phyloP scores from a whole-genome alignment of 768 basidiomycete genomes.

The Trametes maxima region DNA sequence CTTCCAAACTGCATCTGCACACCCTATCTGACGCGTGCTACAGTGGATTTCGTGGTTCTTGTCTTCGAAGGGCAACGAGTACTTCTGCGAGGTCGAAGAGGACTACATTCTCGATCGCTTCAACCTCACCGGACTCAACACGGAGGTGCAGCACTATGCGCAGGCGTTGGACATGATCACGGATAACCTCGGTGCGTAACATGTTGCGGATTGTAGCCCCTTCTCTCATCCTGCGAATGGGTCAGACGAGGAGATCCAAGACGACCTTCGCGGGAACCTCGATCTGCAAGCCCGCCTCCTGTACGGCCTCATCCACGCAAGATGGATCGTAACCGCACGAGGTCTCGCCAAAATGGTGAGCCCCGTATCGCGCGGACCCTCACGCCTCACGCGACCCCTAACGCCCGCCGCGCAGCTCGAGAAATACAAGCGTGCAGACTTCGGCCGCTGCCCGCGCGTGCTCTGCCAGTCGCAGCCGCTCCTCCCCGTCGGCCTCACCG shows the following conservation, averaged over 20 bases:
- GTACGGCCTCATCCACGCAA: conserved; percentile 95
- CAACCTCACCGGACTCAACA: conserved; percentile 96
- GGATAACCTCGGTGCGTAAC: conserved; percentile 81
- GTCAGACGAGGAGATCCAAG: conserved; percentile 90
- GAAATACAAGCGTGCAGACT: conserved; percentile 98
- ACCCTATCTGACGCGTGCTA: neutral
- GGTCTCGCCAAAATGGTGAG: conserved; percentile 94
- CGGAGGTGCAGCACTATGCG: conserved; percentile 92
- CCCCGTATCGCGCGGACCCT: neutral
- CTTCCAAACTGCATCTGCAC: neutral
- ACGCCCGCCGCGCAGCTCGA: conserved; percentile 59
- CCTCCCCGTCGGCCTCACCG: conserved; percentile 94
- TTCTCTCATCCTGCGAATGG: neutral
- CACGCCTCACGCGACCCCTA: neutral
- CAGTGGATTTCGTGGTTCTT: conserved; percentile 99
- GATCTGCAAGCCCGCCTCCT: conserved; percentile 92
- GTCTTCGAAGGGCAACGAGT: conserved; percentile 97
- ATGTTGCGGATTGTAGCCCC: neutral
- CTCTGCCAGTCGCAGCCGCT: conserved; percentile 94
- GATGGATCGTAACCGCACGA: conserved; percentile 95
- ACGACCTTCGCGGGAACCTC: conserved; percentile 87
- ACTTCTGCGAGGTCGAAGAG: conserved; percentile 99
- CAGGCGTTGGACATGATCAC: conserved; percentile 96
- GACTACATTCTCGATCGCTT: conserved; percentile 98
- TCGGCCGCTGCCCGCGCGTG: conserved; percentile 97